Percentiles rank a stretch among this genome's conserved stretches.
Conservation (phyloP, 1,284 basidiomycete species). For the Trichosporon sp. region DNA sequence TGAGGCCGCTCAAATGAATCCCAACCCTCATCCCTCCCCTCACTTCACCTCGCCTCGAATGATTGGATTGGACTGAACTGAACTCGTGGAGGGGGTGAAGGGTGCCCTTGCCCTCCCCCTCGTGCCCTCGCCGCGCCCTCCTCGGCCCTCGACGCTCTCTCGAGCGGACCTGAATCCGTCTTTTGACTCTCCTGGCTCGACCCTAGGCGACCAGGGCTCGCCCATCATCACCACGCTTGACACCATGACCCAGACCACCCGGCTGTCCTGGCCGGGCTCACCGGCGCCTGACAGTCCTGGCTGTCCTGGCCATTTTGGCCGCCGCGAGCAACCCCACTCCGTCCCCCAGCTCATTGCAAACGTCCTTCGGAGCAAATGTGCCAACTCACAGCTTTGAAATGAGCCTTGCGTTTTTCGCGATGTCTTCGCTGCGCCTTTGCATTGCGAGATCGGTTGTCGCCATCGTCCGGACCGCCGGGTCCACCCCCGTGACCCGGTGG, state of each 20-base stretch:
- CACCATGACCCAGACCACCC: neutral
- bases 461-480: constrained; percentile 26
- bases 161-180: neutral
- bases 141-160: too few relatives aligned
- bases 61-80: too few relatives aligned
- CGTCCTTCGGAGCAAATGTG: neutral
- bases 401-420: constrained; percentile 85
- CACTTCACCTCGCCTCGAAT: too few relatives aligned
- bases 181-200: neutral
- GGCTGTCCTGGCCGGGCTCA: neutral
- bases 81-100: too few relatives aligned
- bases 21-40: too few relatives aligned
- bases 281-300: neutral
- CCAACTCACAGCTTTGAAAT: constrained; percentile 71
- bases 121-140: too few relatives aligned
- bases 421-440: constrained; percentile 84
- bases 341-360: neutral
- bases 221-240: neutral
- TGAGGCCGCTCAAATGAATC: neutral
- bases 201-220: neutral
- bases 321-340: neutral
- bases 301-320: neutral
- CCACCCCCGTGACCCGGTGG: constrained; percentile 3
- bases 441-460: constrained; percentile 56
- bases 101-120: too few relatives aligned